These are phyloP conservation scores for Dendrocalamus sinicus DNA, from an alignment of 176 grass and related monocot species.

Conservation along the genomic window DNA sequence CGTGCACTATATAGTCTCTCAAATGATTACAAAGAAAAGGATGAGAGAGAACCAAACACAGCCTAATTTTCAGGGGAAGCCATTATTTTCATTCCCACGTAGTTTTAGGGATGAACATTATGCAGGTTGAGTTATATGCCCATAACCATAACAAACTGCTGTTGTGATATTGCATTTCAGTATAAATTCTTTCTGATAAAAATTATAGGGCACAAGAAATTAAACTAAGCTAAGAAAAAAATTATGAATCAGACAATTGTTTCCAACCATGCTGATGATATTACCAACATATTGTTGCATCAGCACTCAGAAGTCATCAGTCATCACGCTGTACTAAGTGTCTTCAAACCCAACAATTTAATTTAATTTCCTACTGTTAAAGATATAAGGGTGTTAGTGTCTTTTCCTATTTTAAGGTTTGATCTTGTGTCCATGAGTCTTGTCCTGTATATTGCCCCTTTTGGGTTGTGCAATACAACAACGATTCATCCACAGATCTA, in stretches of 20 bases:
- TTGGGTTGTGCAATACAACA: too few relatives aligned
- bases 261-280: neutral
- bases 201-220: neutral
- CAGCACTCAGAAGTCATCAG: neutral
- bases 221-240: conserved; percentile 1
- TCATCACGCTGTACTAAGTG: neutral
- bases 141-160: neutral
- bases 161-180: neutral
- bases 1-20: neutral
- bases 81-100: neutral
- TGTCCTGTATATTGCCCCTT: too few relatives aligned
- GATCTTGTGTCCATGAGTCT: too few relatives aligned
- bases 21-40: neutral
- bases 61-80: neutral
- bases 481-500: too few relatives aligned
- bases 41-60: too few relatives aligned
- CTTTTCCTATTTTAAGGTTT: too few relatives aligned
- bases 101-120: neutral
- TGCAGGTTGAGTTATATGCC: neutral
- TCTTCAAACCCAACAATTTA: conserved; percentile 4
- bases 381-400: too few relatives aligned
- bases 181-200: neutral
- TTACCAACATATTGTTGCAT: neutral
- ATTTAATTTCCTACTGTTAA: neutral
- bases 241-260: neutral